These are phyloP conservation scores for Lignosus rhinocerotis DNA, from an alignment of 1,284 basidiomycete species.

Conservation along the genomic window DNA sequence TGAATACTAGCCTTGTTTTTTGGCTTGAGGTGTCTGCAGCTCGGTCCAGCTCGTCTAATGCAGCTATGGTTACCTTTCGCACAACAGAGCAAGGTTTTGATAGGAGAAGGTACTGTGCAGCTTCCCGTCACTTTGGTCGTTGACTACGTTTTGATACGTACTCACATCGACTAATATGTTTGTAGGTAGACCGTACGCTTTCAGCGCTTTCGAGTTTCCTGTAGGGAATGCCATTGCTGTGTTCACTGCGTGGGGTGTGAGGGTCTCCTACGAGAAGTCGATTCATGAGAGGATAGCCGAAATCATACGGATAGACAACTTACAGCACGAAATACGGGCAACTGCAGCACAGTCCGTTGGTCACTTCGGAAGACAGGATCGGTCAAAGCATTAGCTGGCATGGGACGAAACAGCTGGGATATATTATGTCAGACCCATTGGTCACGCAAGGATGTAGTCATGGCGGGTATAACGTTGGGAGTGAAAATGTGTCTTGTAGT, in stretches of 20 bases:
- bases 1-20: constrained; percentile 58
- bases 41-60: constrained; percentile 49
- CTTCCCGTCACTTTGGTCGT: not conserved
- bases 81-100: constrained; percentile 67
- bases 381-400: constrained; percentile 37
- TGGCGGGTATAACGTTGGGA: not conserved
- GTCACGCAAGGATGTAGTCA: not conserved
- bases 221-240: constrained; percentile 44
- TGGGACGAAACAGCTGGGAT: constrained; percentile 33
- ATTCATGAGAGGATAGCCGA: not conserved
- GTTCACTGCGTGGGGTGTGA: constrained; percentile 41
- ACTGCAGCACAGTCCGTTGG: constrained; percentile 30
- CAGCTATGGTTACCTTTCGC: constrained; percentile 58
- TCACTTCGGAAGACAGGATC: constrained; percentile 38
- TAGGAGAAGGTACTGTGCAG: constrained; percentile 61
- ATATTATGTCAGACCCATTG: not conserved
- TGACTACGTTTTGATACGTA: constrained; percentile 1
- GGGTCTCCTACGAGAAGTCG: constrained; percentile 33
- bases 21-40: constrained; percentile 45
- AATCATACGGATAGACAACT: constrained; percentile 15
- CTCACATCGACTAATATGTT: constrained; percentile 65
- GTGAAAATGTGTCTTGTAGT: not conserved
- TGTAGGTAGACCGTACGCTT: constrained; percentile 66
- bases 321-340: constrained; percentile 45
- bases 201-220: constrained; percentile 49